These are phyloP conservation scores for Sporobolomyces roseus DNA, from an alignment of 768 basidiomycete genomes.

Conservation along the genomic window DNA sequence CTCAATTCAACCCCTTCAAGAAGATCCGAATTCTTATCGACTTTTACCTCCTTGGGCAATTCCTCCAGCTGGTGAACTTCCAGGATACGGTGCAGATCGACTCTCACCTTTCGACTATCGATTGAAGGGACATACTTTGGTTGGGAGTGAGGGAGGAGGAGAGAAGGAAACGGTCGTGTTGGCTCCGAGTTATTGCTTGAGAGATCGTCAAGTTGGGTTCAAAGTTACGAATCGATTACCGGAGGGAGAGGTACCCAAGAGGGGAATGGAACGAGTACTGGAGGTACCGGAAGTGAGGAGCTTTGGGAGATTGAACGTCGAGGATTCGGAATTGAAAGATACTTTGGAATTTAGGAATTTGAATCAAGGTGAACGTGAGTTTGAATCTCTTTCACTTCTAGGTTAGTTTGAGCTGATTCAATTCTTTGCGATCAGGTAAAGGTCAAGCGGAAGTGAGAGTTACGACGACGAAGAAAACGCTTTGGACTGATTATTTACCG, in stretches of 20 bases:
- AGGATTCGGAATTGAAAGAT: conserved; percentile 58
- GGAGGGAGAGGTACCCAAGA: conserved; percentile 1
- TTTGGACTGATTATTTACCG: conserved; percentile 86
- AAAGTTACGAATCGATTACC: conserved; percentile 13
- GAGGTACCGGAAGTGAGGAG: conserved; percentile 63
- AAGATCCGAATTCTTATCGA: neutral
- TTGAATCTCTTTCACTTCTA: neutral
- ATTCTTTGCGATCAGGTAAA: neutral
- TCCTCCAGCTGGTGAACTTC: neutral
- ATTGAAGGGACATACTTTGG: conserved; percentile 24
- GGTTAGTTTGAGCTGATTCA: neutral
- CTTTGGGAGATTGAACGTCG: conserved; percentile 57
- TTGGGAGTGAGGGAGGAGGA: neutral
- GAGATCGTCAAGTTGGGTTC: conserved; percentile 34
- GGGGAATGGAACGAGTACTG: conserved; percentile 47
- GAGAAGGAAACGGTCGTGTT: conserved; percentile 19
- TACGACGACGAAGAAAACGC: conserved; percentile 62
- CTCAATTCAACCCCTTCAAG: neutral
- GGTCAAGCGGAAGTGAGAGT: conserved; percentile 61
- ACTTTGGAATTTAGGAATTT: conserved; percentile 74
- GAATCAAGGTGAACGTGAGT: conserved; percentile 59
- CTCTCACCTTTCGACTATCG: conserved; percentile 16
- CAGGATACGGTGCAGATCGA: conserved; percentile 17
- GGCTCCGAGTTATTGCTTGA: conserved; percentile 22
- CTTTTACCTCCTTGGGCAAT: neutral